These are phyloP conservation scores for Apiospora marii DNA, from an alignment of 2,329 filamentous ascomycete genomes.

Conservation along the genomic window DNA sequence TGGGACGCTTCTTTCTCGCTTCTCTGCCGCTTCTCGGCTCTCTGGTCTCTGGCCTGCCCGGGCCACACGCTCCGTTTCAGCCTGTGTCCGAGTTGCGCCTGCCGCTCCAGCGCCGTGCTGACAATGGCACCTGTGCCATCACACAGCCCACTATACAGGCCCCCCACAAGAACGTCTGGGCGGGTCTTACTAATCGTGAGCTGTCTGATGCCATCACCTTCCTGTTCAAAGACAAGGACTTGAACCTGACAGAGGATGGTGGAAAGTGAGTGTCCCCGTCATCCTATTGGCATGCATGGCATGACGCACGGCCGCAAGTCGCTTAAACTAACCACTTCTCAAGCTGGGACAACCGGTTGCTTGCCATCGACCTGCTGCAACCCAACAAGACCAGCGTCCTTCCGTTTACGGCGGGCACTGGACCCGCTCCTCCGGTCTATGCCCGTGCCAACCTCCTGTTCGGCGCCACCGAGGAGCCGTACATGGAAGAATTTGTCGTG, in stretches of 20 bases:
- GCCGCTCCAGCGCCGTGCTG: conserved; percentile 10
- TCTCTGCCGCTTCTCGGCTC: conserved; percentile 12
- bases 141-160: conserved; percentile 8
- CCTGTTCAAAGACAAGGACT: conserved; percentile 5
- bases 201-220: conserved; percentile 12
- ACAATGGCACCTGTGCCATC: background rate
- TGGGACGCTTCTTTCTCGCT: conserved; percentile 12
- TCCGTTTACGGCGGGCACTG: background rate
- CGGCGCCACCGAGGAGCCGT: conserved; percentile 4
- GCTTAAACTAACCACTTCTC: background rate
- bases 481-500: conserved; percentile 8
- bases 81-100: background rate
- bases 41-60: conserved; percentile 13
- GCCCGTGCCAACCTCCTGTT: conserved; percentile 6
- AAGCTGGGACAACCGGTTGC: conserved; percentile 10
- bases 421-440: conserved; percentile 10
- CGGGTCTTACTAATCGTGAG: conserved; percentile 13
- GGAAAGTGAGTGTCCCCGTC: background rate
- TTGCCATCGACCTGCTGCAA: conserved; percentile 14
- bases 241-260: conserved; percentile 1
- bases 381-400: conserved; percentile 13
- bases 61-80: background rate
- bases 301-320: background rate
- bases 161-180: conserved; percentile 12
- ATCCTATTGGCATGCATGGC: background rate